Evolutionary conservation across 2,329 filamentous ascomycete species (phyloP), one percentile per base, ranked within the genome.

Genomic region (Colletotrichum sidae): DNA sequence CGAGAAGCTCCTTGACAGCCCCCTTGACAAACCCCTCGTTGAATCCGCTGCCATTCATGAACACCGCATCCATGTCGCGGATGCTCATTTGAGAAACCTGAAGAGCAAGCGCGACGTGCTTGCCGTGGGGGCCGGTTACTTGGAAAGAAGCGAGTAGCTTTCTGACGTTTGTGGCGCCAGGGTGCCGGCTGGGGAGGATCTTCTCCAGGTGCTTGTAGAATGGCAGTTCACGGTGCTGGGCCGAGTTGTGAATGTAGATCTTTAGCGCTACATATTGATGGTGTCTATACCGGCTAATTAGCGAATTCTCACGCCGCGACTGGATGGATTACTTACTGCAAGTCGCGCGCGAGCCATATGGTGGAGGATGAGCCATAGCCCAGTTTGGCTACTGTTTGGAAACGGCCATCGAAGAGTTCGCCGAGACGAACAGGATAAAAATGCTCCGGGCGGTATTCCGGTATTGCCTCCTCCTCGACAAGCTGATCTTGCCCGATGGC

Each of bases 291-390:
- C n/a, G n/a, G n/a, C n/a, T n/a, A n/a, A n/a, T n/a, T n/a, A n/a
- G n/a, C n/a, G n/a, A n/a, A n/a, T n/a, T n/a, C n/a, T n/a, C n/a
- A n/a, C n/a, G n/a, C n/a, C n/a, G n/a, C n/a, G n/a, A n/a, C n/a
- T n/a, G n/a, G n/a, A n/a, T n/a, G n/a, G n/a, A n/a, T n/a, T n/a
- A n/a, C n/a, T n/a, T n/a, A n/a, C n/a, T n/a, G n/a, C n/a, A n/a
- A n/a, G n/a, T n/a, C n/a, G n/a, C n/a, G 74, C 6, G 78, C 78
- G 12, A 83, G 72, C 79, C 80, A 83, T 15, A 81, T 77, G 0
- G 79, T 83, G 6, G 78, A 82, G 7, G 71, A 75, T 13, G 70
- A 69, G 25, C 80, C 80, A 69, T 70, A 82, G 9, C 80, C 80
- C 8, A 83, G 69, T 61, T 83, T 83, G 1, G 75, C 71, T 0